Base-by-base conservation (phyloP, 768 basidiomycete genomes). In the Austroboletus eburneus region DNA sequence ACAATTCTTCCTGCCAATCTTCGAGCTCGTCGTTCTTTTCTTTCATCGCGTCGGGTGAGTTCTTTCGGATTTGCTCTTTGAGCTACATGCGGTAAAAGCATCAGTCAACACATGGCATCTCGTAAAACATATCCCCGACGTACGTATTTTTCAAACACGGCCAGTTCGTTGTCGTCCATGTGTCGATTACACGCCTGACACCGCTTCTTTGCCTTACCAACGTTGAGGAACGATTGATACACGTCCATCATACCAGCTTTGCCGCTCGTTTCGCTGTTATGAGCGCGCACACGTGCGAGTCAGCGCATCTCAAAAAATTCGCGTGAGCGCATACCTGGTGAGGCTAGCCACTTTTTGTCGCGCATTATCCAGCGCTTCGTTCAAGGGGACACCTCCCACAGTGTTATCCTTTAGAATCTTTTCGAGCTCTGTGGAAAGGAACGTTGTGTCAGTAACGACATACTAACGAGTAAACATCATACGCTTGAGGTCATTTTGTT, bases 111-210 rank as follows among this genome's bases (percentile, higher is more conserved):
- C 16, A 6, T 34, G 12, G 33, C 9, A 12, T 34, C 12, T 34
- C 33, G 5, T n/a, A n/a, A n/a, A n/a, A n/a, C n/a, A 34, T 2
- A 16, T 12, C 16, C 8, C 21, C 42, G 21, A 48, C 82, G 43
- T 46, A 89, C 91, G 57, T 81, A 81, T 67, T 74, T 77, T 63
- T 93, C 86, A 50, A 93, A 88, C 1, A 75, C 72, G 0, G 67
- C 66, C 38, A 78, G 54, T 36, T 83, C 83, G 2, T 62, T 57
- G 22, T 76, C 74, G 18, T 76, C 69, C 59, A 97, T 67, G 32
- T 71, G 72, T 2, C 93, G 79, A 55, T 82, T 80, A 61, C 95
- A 98, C 8, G 81, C 82, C 10, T 78, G 71, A 57, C 95, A 99
- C 0, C 73, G 64, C 57, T 85, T 82, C 51, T 83, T 78, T 41